Evolutionary conservation across 202 grass and related monocot species (phyloP), one percentile per base, ranked within the genome.

Genomic region (Saccharum hybrid): DNA sequence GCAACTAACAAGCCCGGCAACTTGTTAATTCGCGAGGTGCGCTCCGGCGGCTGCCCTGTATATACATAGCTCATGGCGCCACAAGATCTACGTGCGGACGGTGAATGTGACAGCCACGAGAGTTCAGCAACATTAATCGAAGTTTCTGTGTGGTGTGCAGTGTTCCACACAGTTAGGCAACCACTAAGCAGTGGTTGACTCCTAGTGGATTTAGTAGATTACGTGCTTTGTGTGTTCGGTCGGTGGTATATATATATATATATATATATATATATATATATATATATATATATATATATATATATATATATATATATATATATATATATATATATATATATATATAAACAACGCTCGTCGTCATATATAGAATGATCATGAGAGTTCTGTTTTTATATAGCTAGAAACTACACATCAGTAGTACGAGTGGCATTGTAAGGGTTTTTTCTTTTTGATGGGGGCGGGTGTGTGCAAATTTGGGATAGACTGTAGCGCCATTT

Each of bases 91-190:
- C n/a, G 26, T 52, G 52, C n/a, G 63, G 77, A 26, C 1, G 31
- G 70, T 2, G 38, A 36, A 46, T 78, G 74, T 82, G 79, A 89
- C 66, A 15, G 19, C 83, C 78, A 82, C 73, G 61, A 72, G 15
- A 72, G 38, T 41, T 72, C 30, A 63, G 23, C 83, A 31, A 19
- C 10, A 46, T 22, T 26, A 33, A 66, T 60, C 69, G 16, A 75
- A 63, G 69, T 78, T 73, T 79, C 41, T 62, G 78, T 76, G 10
- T 61, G 66, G 45, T 52, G 26, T 46, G 82, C 59, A 2, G 48
- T 76, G 83, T 86, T 89, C 66, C 78, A 89, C 67, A 65, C 45
- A 68, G 88, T 82, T 86, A 78, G 88, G 83, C 83, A 73, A 28
- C 61, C 83, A 86, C 79, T 90, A 69, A 74, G 39, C 62, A 83